These are phyloP conservation scores for Heliamphora exappendiculata DNA, from an alignment of 148 eudicot genomes.

Conservation along the genomic window DNA sequence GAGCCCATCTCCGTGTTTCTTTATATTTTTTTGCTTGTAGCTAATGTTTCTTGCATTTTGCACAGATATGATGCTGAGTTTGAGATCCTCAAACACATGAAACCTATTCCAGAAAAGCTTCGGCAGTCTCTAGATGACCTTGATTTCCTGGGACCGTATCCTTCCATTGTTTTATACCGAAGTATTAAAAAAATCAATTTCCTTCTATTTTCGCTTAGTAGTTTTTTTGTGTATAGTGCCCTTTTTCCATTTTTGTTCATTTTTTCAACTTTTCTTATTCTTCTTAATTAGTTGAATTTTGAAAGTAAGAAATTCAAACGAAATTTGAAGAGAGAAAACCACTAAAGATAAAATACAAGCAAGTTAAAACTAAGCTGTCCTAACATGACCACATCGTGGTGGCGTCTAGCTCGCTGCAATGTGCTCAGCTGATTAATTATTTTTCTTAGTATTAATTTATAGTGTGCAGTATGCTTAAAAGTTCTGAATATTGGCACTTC, in stretches of 20 bases:
- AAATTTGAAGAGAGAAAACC: too few species aligned
- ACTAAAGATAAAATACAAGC: too few species aligned
- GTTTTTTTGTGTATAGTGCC: too few species aligned
- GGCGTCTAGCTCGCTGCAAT: background rate
- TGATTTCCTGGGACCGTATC: constrained; percentile 87
- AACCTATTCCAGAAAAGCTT: constrained; percentile 42
- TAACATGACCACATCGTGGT: too few species aligned
- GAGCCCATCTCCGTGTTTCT: background rate
- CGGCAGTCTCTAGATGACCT: constrained; percentile 41
- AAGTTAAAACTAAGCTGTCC: too few species aligned
- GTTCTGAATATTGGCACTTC: background rate
- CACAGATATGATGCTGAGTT: constrained; percentile 50
- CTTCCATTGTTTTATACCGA: too few species aligned
- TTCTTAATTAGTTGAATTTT: too few species aligned
- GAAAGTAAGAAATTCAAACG: too few species aligned
- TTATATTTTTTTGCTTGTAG: background rate
- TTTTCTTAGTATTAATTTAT: background rate
- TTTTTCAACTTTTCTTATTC: too few species aligned
- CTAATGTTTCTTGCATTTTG: background rate
- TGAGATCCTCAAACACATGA: constrained; percentile 51
- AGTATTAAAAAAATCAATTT: too few species aligned
- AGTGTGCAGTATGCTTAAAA: background rate
- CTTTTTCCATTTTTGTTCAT: too few species aligned
- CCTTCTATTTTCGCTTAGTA: too few species aligned
- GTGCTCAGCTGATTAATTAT: background rate